These are phyloP conservation scores for Pythium insidiosum DNA, from an alignment of 352 stramenopile genomes.

Conservation along the genomic window DNA sequence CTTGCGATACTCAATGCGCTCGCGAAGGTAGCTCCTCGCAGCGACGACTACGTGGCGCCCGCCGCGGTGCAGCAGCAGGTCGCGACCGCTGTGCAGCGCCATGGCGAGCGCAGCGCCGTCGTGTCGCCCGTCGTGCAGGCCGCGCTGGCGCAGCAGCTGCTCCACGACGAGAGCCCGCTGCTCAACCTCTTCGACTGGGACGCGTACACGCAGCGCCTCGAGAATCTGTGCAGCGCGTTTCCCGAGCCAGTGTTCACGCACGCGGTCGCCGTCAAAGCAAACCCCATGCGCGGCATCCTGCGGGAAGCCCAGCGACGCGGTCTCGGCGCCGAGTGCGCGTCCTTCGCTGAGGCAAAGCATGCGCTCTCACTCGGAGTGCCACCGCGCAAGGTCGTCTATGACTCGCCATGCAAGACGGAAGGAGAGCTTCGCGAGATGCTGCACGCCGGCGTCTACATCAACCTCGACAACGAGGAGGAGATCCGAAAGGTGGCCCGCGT, in stretches of 20 bases:
- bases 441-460: slow-evolving; percentile 78
- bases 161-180: slow-evolving; percentile 48
- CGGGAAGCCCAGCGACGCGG: slow-evolving; percentile 33
- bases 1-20: slow-evolving; percentile 10
- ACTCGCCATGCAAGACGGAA: slow-evolving; percentile 89
- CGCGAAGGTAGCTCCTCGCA: neutral
- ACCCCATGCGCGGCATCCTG: slow-evolving; percentile 59
- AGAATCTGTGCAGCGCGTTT: slow-evolving; percentile 43
- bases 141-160: slow-evolving; percentile 31
- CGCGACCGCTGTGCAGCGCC: slow-evolving; percentile 19
- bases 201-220: slow-evolving; percentile 44
- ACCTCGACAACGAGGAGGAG: slow-evolving; percentile 90
- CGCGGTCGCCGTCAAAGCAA: slow-evolving; percentile 75
- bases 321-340: slow-evolving; percentile 79
- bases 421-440: slow-evolving; percentile 78
- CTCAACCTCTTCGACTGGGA: slow-evolving; percentile 63
- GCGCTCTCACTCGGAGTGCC: slow-evolving; percentile 62
- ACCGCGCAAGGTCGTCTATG: slow-evolving; percentile 81
- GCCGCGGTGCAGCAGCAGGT: slow-evolving; percentile 26
- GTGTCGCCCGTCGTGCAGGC: slow-evolving; percentile 41
- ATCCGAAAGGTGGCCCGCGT: slow-evolving; percentile 66
- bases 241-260: slow-evolving; percentile 65
- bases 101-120: slow-evolving; percentile 21
- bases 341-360: slow-evolving; percentile 76
- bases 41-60: slow-evolving; percentile 40